A percentile compares a stretch with the other conserved stretches of the same genome.
phyloP scores from a whole-genome alignment of 306 rosid species.

The Cicer yamashitae region DNA sequence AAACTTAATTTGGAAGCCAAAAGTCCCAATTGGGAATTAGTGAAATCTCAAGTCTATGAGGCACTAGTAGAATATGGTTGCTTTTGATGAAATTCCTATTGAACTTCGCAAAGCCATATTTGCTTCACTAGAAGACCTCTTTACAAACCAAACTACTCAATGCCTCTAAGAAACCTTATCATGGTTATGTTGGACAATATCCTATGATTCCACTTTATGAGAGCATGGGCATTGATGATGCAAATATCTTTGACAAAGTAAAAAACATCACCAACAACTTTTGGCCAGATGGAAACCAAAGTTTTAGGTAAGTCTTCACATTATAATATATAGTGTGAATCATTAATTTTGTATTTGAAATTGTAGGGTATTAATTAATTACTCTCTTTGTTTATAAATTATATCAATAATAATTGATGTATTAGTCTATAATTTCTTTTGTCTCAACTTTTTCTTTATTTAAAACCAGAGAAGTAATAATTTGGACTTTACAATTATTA shows the following conservation, averaged over 20 bases:
- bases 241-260: slow-evolving; percentile 49
- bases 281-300: slow-evolving; percentile 73
- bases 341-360: no score
- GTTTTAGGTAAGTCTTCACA: slow-evolving; percentile 49
- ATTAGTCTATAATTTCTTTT: no score
- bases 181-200: slow-evolving; percentile 76
- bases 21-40: slow-evolving; percentile 59
- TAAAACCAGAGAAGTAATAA: no score
- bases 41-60: slow-evolving; percentile 60
- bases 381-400: no score
- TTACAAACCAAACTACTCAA: slow-evolving; percentile 63
- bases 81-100: slow-evolving; percentile 59
- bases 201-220: slow-evolving; percentile 69
- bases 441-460: no score
- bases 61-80: slow-evolving; percentile 74
- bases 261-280: slow-evolving; percentile 48
- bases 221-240: slow-evolving; percentile 71
- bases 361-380: no score
- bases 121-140: slow-evolving; percentile 56
- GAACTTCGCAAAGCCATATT: slow-evolving; percentile 52
- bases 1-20: slow-evolving; percentile 38
- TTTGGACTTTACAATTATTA: no score
- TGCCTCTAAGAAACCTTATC: slow-evolving; percentile 64
- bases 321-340: no score
- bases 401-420: no score